phyloP scores from a whole-genome alignment of 176 grass and related monocot species.

The Cocos nucifera region DNA sequence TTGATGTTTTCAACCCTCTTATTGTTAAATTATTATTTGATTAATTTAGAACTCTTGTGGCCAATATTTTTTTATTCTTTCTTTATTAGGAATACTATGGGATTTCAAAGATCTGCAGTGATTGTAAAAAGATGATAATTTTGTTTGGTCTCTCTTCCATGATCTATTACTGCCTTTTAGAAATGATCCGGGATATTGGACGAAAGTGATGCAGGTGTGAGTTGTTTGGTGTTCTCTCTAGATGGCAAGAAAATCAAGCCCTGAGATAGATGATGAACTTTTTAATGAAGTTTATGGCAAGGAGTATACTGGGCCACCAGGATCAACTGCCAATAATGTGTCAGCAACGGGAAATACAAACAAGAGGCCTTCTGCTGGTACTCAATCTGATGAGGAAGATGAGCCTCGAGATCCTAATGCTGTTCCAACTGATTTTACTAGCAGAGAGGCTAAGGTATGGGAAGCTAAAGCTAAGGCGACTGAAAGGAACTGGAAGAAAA shows the following conservation, averaged over 20 bases:
- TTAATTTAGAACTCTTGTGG: no score
- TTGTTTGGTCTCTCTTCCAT: no score
- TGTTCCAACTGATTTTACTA: slow-evolving; percentile 92
- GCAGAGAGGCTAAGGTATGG: slow-evolving; percentile 88
- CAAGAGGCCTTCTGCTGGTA: slow-evolving; percentile 27
- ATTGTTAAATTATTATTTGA: no score
- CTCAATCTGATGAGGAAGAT: slow-evolving; percentile 67
- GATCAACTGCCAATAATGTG: slow-evolving; percentile 28
- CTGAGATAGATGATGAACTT: slow-evolving; percentile 89
- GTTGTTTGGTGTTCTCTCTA: slow-evolving; percentile 8
- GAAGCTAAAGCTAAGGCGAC: slow-evolving; percentile 97
- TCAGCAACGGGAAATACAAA: slow-evolving; percentile 44
- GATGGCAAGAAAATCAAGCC: slow-evolving; percentile 80
- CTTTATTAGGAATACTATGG: no score
- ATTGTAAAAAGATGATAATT: no score
- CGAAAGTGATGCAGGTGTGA: neutral
- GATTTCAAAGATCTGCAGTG: no score
- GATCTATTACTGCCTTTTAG: no score
- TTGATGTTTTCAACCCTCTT: no score
- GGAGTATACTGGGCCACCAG: slow-evolving; percentile 75
- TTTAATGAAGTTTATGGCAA: slow-evolving; percentile 97
- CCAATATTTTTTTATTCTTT: no score
- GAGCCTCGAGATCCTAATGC: slow-evolving; percentile 61
- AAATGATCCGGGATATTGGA: no score
- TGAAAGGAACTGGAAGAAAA: slow-evolving; percentile 98